Percentiles rank a stretch among this genome's conserved stretches.
These are phyloP conservation scores for Calocybe gambosa DNA, from an alignment of 1,284 basidiomycete genomes.

Conservation along the genomic window DNA sequence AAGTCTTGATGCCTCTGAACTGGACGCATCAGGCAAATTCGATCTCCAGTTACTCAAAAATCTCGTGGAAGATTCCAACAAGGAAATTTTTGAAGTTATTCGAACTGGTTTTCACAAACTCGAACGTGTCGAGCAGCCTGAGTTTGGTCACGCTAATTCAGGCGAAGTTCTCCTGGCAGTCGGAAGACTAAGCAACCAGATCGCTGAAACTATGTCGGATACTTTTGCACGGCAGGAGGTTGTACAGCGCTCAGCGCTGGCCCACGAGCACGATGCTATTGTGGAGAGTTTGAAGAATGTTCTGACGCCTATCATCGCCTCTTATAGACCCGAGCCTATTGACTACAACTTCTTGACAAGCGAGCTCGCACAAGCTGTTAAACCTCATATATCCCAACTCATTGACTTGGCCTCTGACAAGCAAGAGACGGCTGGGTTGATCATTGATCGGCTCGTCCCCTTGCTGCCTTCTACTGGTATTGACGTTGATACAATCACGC, in stretches of 20 bases:
- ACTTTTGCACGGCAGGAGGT: constrained; percentile 56
- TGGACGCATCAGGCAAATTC: constrained; percentile 68
- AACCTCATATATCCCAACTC: constrained; percentile 79
- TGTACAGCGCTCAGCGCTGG: constrained; percentile 35
- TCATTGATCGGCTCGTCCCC: constrained; percentile 68
- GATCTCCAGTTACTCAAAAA: constrained; percentile 72
- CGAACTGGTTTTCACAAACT: constrained; percentile 51
- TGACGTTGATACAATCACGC: constrained; percentile 51
- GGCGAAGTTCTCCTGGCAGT: constrained; percentile 36
- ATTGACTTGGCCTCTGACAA: constrained; percentile 84
- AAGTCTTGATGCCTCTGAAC: constrained; percentile 55
- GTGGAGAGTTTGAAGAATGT: constrained; percentile 53
- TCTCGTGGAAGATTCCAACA: constrained; percentile 61
- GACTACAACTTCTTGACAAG: constrained; percentile 73
- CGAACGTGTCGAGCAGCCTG: constrained; percentile 26
- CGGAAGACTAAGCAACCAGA: constrained; percentile 51
- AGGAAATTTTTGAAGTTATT: constrained; percentile 50
- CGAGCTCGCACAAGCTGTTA: constrained; percentile 74
- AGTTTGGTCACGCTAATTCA: constrained; percentile 15
- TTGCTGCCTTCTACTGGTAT: constrained; percentile 49
- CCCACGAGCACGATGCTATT: constrained; percentile 48
- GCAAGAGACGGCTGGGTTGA: constrained; percentile 74
- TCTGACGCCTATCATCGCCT: constrained; percentile 54
- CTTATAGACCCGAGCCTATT: constrained; percentile 55
- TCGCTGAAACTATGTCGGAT: constrained; percentile 53